Base-by-base conservation (phyloP, 140 eudicot genomes). In the Stevia rebaudiana region DNA sequence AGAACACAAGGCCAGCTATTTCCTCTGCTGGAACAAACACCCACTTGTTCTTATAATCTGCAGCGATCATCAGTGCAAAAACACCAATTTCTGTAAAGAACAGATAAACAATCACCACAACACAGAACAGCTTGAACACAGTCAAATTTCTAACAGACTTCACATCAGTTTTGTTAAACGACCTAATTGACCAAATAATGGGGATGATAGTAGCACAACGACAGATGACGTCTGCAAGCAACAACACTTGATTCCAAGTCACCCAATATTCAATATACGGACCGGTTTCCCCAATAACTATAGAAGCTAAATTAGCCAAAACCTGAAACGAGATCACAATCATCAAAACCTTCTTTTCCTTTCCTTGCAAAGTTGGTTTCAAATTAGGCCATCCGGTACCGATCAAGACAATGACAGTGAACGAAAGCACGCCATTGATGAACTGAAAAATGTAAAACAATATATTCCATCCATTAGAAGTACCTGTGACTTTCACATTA, bases 141-240 rank as follows among this genome's bases (percentile, higher is more conserved):
- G 1, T 11, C 56, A 50, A 10, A 51, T 21, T 10, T 1, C 58
- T 23, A 21, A 0, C 58, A 22, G 15, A 2, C 22, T 51, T 51
- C 9, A 1, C 7, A 17, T 47, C 53, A 47, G 11, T 16, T 8
- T 18, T 16, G 0, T 3, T 0, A 4, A 1, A 22, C 33, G 8
- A 21, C n/a, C 35, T 23, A 9, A 51, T 11, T 13, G 58, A 51
- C 58, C 58, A 51, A 16, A 51, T 35, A 4, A 51, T 23, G 3
- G 35, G 58, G 17, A 22, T 3, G 35, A 88, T 75, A n/a, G 83
- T 78, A 0, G 88, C 88, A 16, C 98, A 88, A 43, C 96, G 83
- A 22, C 90, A 83, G 5, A 92, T 69, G 19, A 85, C 63, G 56
- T 92, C 98, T 5, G 83, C 84, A 66, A 85, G 63, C 77, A 92